These are phyloP conservation scores for Cutaneotrichosporon cavernicola DNA, from an alignment of 1,284 basidiomycete species.

Conservation along the genomic window DNA sequence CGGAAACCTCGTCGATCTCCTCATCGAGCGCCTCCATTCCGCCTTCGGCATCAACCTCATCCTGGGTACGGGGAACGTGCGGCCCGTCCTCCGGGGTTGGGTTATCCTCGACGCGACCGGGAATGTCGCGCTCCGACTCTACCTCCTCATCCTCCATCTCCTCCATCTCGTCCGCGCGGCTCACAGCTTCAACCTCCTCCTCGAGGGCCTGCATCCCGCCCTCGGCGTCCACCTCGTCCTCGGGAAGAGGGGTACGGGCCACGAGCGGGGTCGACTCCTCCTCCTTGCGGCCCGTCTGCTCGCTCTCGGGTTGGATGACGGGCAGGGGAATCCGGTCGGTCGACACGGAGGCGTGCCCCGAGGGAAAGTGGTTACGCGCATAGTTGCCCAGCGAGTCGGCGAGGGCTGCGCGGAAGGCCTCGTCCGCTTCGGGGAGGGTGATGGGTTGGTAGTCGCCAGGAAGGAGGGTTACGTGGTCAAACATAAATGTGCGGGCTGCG, in stretches of 20 bases:
- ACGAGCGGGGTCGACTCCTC: constrained; percentile 10
- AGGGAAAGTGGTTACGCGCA: constrained; percentile 70
- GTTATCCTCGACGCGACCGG: constrained; percentile 1
- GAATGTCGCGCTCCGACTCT: background rate
- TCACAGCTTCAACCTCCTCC: constrained; percentile 14
- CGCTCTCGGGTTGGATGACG: background rate
- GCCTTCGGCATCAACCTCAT: constrained; percentile 38
- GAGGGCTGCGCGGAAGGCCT: constrained; percentile 69
- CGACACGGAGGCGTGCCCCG: constrained; percentile 73
- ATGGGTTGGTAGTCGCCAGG: constrained; percentile 60
- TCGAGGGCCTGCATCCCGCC: constrained; percentile 34
- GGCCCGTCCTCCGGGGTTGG: constrained; percentile 8
- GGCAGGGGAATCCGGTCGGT: constrained; percentile 37
- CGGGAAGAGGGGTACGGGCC: background rate
- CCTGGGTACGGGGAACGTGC: constrained; percentile 7
- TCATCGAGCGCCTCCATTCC: constrained; percentile 31
- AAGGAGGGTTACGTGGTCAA: constrained; percentile 77
- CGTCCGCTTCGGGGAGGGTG: constrained; percentile 65
- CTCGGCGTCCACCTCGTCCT: constrained; percentile 37
- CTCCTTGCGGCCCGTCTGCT: background rate
- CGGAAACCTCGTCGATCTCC: constrained; percentile 15
- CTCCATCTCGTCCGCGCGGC: constrained; percentile 9
- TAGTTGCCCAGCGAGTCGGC: constrained; percentile 69
- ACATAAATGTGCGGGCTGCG: constrained; percentile 70
- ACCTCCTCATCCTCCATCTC: constrained; percentile 1